Percentiles rank a stretch among this genome's conserved stretches.
phyloP scores from a whole-genome alignment of 2,329 filamentous ascomycete genomes.

The Rutstroemia sp. region DNA sequence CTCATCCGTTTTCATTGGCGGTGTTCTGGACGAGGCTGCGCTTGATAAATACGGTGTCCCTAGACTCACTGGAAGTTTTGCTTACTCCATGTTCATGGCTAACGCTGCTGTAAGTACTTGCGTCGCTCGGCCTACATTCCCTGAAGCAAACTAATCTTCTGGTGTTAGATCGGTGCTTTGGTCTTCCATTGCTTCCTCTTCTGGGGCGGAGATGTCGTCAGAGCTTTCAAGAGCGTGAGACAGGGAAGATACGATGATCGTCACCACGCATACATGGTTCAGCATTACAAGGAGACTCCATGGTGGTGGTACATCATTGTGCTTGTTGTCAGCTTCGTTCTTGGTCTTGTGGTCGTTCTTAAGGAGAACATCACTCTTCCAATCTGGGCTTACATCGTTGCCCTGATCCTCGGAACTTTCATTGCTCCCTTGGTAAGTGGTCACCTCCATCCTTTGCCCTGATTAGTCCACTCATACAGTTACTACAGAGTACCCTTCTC shows the following conservation, averaged over 20 bases:
- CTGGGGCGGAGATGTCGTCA: constrained; percentile 45
- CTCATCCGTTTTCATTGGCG: constrained; percentile 32
- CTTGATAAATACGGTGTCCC: constrained; percentile 40
- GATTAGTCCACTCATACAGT: constrained; percentile 10
- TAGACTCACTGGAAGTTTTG: constrained; percentile 41
- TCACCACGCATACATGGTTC: constrained; percentile 42
- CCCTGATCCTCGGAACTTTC: constrained; percentile 30
- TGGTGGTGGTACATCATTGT: constrained; percentile 48
- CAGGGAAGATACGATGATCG: constrained; percentile 37
- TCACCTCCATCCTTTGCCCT: neutral
- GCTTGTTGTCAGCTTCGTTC: constrained; percentile 38
- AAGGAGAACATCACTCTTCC: constrained; percentile 31
- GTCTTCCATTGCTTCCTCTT: constrained; percentile 45
- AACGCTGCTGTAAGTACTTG: constrained; percentile 42
- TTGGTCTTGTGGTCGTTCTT: constrained; percentile 36
- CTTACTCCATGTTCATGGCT: constrained; percentile 47
- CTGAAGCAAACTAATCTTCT: too few relatives aligned
- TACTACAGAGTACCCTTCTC: constrained; percentile 40
- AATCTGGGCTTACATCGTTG: constrained; percentile 37
- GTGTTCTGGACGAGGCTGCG: constrained; percentile 36
- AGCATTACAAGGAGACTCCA: constrained; percentile 37
- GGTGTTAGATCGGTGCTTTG: constrained; percentile 44
- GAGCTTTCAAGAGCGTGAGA: constrained; percentile 40
- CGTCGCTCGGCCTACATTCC: too few relatives aligned
- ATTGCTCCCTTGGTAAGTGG: constrained; percentile 43